phyloP scores from a whole-genome alignment of 306 rosid species.

The Vigna reflexopilosa region DNA sequence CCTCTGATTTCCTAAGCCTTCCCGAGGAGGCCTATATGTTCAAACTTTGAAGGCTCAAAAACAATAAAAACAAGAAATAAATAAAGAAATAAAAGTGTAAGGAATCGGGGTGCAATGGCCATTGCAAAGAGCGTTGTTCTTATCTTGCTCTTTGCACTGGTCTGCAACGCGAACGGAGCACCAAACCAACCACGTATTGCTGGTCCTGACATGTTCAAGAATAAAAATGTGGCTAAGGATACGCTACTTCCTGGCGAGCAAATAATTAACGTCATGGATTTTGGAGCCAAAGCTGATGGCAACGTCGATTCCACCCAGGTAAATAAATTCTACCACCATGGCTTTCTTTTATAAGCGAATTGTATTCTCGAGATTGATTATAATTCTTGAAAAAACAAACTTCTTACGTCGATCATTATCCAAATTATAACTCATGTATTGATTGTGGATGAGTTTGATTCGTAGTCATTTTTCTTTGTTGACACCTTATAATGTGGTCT shows the following conservation, averaged over 20 bases:
- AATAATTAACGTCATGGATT: constrained; percentile 51
- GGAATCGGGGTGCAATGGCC: constrained; percentile 54
- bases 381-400: too few species aligned
- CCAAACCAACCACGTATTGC: background rate
- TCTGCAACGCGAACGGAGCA: background rate
- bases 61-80: background rate
- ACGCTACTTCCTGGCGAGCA: constrained; percentile 47
- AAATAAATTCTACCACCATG: background rate
- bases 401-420: too few species aligned
- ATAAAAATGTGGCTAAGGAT: constrained; percentile 38
- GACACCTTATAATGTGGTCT: too few species aligned
- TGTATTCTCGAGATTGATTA: too few species aligned
- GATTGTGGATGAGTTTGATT: too few species aligned
- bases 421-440: too few species aligned
- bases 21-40: constrained; percentile 49
- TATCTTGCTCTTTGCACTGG: constrained; percentile 45
- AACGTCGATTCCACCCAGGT: constrained; percentile 59
- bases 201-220: constrained; percentile 44
- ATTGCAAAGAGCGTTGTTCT: constrained; percentile 37
- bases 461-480: too few species aligned
- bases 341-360: too few species aligned
- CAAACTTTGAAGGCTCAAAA: background rate
- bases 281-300: constrained; percentile 68
- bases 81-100: background rate
- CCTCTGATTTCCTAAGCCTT: background rate